These are phyloP conservation scores for Leccinum angustisporum DNA, from an alignment of 1,284 basidiomycete genomes.

Conservation along the genomic window DNA sequence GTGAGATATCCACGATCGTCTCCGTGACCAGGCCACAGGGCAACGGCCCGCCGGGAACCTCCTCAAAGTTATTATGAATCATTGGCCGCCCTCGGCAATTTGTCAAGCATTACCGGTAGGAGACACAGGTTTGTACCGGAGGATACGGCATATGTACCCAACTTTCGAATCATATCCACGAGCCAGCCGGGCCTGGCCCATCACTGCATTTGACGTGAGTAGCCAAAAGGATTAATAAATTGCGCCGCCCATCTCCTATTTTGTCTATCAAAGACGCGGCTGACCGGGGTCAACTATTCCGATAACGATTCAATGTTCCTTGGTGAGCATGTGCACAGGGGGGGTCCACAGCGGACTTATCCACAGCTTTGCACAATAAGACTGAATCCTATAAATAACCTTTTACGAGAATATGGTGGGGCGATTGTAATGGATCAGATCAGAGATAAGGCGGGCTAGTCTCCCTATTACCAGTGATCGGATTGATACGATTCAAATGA, in stretches of 20 bases:
- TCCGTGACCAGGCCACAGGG: background rate
- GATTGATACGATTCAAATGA: constrained; percentile 1
- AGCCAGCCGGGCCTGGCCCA: background rate
- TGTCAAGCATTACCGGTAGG: background rate
- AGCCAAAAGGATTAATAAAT: background rate
- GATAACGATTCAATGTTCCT: background rate
- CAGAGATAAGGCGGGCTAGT: background rate
- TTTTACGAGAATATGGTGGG: background rate
- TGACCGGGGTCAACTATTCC: background rate
- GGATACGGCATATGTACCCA: background rate
- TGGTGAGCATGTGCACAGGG: background rate
- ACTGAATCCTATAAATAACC: background rate
- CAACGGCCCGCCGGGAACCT: background rate
- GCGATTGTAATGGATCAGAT: background rate
- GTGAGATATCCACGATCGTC: background rate
- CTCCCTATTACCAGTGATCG: background rate
- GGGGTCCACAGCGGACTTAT: background rate
- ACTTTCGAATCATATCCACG: background rate
- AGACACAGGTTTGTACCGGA: background rate
- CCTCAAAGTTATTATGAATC: background rate
- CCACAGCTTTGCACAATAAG: background rate
- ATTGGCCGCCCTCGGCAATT: background rate
- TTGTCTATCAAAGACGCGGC: background rate
- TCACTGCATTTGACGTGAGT: background rate
- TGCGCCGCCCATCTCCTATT: background rate